Base-by-base conservation (phyloP, 176 grass and related monocot species). In the Carex cristatella region DNA sequence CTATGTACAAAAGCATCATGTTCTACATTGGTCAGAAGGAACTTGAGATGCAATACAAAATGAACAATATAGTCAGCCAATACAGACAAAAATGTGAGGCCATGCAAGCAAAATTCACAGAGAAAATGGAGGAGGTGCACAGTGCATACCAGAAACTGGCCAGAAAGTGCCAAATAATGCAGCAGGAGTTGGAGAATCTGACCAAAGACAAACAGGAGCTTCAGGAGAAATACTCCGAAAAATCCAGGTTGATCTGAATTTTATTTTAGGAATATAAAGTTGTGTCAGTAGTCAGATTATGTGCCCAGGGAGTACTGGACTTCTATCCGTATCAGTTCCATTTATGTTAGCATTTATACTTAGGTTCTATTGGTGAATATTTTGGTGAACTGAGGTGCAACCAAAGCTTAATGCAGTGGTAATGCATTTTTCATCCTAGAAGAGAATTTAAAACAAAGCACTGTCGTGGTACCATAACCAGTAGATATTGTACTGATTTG, bases 11-110 rank as follows among this genome's bases (percentile, higher is more conserved):
- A 85, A 94, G 94, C 69, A 87, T 97, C 54, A 91, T 94, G 94
- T 97, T 97, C 84, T 94, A 92, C 72, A 91, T 91, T 66, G 94
- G 94, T 65, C 94, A 97, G 86, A 94, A 97, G 83, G 92, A 97
- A 38, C 79, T 97, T 37, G 92, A 97, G 86, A 92, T 97, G 94
- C 87, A 97, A 79, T 94, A 86, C 84, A 97, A 97, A 80, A 89
- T 94, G 87, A 94, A 94, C 78, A 97, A 86, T 81, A 88, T 92
- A 79, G 87, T 91, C 49, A 81, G 84, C 63, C 94, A 97, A 79
- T 94, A 91, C 78, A 83, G 84, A 83, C 92, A 94, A 61, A 97
- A 97, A 73, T 97, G 88, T 68, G 94, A 94, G 79, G 78, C 80
- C 80, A 87, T 97, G 89, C 94, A 94, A 84, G 89, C 88, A 48